Percentiles rank a stretch among this genome's conserved stretches.
Conservation (phyloP, 768 basidiomycete species). For the Xanthoconium purpureum region DNA sequence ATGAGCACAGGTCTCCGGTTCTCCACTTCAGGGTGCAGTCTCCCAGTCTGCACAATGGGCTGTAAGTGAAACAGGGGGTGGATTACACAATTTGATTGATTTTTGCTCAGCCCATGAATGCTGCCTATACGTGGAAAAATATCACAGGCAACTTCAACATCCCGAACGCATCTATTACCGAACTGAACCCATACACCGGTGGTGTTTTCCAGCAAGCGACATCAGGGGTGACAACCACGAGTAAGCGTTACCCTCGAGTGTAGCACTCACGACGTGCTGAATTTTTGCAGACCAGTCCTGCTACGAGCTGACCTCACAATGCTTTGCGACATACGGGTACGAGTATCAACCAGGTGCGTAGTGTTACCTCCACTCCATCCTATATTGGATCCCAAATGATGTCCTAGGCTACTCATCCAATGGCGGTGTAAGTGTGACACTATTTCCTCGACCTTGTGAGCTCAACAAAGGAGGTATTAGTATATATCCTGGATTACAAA, state of each 20-base stretch:
- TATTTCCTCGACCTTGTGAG: neutral
- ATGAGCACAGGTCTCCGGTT: conserved; percentile 34
- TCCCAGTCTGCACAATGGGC: conserved; percentile 86
- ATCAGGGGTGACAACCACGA: conserved; percentile 62
- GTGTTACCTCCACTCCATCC: neutral
- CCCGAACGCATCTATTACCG: conserved; percentile 45
- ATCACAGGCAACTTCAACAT: conserved; percentile 57
- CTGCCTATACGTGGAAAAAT: conserved; percentile 67
- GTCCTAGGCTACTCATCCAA: conserved; percentile 30
- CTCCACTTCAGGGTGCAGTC: conserved; percentile 51
- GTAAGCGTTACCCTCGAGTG: conserved; percentile 30
- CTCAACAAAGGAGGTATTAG: conserved; percentile 29
- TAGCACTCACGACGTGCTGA: neutral
- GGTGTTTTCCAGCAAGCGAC: conserved; percentile 83
- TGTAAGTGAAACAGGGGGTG: conserved; percentile 40
- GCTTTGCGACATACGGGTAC: conserved; percentile 73
- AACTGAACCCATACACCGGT: conserved; percentile 67
- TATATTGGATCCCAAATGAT: neutral
- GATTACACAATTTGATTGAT: neutral
- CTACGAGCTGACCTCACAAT: conserved; percentile 50
- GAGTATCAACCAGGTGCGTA: conserved; percentile 69
- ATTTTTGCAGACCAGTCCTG: conserved; percentile 56
- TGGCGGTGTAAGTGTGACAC: conserved; percentile 43
- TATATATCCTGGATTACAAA: conserved; percentile 82
- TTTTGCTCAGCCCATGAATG: conserved; percentile 67